phyloP scores from a whole-genome alignment of 306 rosid species.

The Medicago truncatula region MtrunA17r5.0-ANR NC_053045.1:13901001-13901500 shows the following conservation, averaged over 20 bases:
- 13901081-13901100: constrained; percentile 47
- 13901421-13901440: neutral
- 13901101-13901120: constrained; percentile 50
- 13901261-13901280: constrained; percentile 46
- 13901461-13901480: neutral
- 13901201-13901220: constrained; percentile 25
- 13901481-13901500: constrained; percentile 16
- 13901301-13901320: constrained; percentile 37
- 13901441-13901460: constrained; percentile 19
- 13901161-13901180: constrained; percentile 7
- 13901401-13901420: constrained; percentile 20
- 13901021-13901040: constrained; percentile 7
- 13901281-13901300: constrained; percentile 42
- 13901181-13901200: constrained; percentile 23
- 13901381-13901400: neutral
- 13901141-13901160: constrained; percentile 56
- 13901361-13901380: constrained; percentile 8
- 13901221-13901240: constrained; percentile 36
- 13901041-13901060: constrained; percentile 1
- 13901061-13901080: constrained; percentile 32
- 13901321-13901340: neutral
- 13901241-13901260: constrained; percentile 30
- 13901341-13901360: neutral
- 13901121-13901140: constrained; percentile 44
- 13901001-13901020: neutral